Conservation (phyloP, 2,329 filamentous ascomycete genomes). For the Canariomyces notabilis region DNA sequence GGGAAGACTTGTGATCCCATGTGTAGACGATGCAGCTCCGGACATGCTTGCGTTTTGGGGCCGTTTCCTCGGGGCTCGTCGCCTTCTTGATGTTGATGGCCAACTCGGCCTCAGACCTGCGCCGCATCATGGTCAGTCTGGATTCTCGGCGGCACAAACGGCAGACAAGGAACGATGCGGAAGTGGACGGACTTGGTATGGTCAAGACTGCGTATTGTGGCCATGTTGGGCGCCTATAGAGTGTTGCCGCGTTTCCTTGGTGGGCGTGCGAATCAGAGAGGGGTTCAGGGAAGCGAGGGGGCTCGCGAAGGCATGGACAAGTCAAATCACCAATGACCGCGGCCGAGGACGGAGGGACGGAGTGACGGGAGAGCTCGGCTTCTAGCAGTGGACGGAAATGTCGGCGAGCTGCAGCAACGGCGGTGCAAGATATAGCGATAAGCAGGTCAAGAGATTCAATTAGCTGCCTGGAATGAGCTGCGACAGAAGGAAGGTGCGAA, state of each 20-base stretch:
- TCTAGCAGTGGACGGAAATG: too few relatives aligned
- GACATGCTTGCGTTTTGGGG: conserved; percentile 84
- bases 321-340: conserved; percentile 7
- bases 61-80: conserved; percentile 62
- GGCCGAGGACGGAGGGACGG: conserved; percentile 3
- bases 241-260: conserved; percentile 6
- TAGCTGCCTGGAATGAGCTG: too few relatives aligned
- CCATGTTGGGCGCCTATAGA: conserved; percentile 28
- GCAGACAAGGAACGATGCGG: neutral
- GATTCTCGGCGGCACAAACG: neutral
- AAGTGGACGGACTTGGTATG: conserved; percentile 29
- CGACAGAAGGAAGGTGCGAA: neutral
- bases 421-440: too few relatives aligned
- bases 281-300: neutral
- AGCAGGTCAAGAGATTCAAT: too few relatives aligned
- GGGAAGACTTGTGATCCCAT: conserved; percentile 96
- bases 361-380: too few relatives aligned
- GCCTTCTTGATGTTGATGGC: conserved; percentile 67
- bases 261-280: conserved; percentile 12
- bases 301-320: neutral
- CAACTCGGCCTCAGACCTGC: conserved; percentile 63
- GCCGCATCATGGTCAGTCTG: conserved; percentile 19
- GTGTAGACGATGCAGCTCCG: conserved; percentile 97
- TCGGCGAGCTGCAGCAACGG: too few relatives aligned
- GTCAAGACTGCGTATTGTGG: conserved; percentile 30